Evolutionary conservation across 2,329 filamentous ascomycete species (phyloP), one percentile per base, ranked within the genome.

Genomic region (Fusarium agapanthi): DNA sequence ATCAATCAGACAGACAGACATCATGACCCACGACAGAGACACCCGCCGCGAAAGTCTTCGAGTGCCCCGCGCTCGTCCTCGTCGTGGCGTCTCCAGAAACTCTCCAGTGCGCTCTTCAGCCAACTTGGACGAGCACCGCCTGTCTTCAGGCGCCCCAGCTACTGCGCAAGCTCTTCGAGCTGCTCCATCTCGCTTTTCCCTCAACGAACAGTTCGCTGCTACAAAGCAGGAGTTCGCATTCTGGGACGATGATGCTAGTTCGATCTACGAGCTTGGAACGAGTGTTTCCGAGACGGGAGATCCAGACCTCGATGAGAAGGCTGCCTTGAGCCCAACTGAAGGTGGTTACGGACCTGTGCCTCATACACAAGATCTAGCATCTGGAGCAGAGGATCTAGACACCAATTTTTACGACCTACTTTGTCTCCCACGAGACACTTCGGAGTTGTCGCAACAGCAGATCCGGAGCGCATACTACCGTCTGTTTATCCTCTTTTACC

Each of bases 131-230:
- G 76, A 78, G 53, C 34, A 53, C 32, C 76, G 75, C 6, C 65
- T 65, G 20, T 69, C 74, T 26, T 71, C 76, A 28, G 61, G 53
- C 4, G 55, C 48, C 5, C 61, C 73, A 15, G 47, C 68, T 24
- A 32, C 67, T 35, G 67, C 54, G n/a, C 79, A 77, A 38, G 68
- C 69, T 24, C 74, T 83, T 47, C 80, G 81, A 34, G 80, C 82
- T 35, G 78, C 78, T n/a, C 79, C 79, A 18, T 86, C 84, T 32
- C 83, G 84, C 50, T 84, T 83, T 77, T 87, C 85, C 6, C 79
- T 87, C 51, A 83, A 81, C 50, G 84, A 86, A 48, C 84, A 87
- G 61, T 87, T 87, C 64, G 84, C 85, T 26, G 78, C 83, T 40
- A 87, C 85, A 11, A 79, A 84, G 37, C 80, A 80, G 53, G 85